Conservation (phyloP, 2,329 filamentous ascomycete genomes). For the Epichloe sibirici region DNA sequence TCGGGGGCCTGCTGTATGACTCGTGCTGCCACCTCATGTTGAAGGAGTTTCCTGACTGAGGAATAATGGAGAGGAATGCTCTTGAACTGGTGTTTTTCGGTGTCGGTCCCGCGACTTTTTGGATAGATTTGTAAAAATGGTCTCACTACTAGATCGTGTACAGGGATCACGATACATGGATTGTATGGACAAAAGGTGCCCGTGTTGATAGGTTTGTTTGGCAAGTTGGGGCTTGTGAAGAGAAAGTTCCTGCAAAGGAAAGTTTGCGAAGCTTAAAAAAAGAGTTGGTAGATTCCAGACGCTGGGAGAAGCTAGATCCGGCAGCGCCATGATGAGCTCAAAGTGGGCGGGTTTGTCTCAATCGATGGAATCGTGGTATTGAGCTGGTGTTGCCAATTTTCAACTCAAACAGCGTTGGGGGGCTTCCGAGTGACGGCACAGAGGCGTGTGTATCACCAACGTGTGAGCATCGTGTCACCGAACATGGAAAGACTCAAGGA, state of each 20-base stretch:
- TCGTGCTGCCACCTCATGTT: background rate
- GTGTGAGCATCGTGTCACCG: background rate
- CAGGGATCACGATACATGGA: background rate
- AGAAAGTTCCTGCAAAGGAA: background rate
- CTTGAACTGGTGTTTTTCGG: background rate
- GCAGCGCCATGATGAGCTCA: background rate
- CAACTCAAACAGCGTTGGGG: background rate
- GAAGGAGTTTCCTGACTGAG: background rate
- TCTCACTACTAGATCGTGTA: background rate
- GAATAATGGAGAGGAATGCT: background rate
- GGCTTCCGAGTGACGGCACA: background rate
- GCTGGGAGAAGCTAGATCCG: background rate
- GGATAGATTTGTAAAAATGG: background rate
- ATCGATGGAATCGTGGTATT: background rate
- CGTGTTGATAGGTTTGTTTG: background rate
- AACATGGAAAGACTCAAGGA: background rate
- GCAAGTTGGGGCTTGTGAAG: background rate
- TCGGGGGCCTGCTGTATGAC: background rate
- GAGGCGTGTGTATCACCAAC: slow-evolving; percentile 1
- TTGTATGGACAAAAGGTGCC: background rate
- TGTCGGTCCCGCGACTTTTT: background rate
- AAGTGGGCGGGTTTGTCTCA: background rate
- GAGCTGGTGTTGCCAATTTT: background rate
- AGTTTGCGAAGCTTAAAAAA: background rate
- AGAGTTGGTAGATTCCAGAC: background rate